Conservation (phyloP, 768 basidiomycete genomes). For the Suillus plorans region DNA sequence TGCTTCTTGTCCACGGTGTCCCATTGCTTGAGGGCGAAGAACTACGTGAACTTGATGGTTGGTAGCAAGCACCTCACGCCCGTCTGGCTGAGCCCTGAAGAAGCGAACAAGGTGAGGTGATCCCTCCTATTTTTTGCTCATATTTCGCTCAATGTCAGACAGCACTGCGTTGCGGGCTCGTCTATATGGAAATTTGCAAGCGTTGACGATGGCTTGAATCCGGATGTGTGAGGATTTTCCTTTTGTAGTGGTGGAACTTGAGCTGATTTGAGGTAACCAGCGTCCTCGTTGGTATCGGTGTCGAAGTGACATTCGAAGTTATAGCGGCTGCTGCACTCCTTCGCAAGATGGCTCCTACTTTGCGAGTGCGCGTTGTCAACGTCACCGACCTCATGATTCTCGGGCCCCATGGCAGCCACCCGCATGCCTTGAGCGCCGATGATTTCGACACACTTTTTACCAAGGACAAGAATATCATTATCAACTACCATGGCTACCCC, state of each 20-base stretch:
- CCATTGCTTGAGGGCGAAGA: constrained; percentile 81
- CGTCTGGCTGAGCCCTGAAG: constrained; percentile 75
- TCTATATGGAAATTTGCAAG: constrained; percentile 86
- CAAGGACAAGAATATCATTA: constrained; percentile 60
- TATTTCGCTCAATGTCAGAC: constrained; percentile 11
- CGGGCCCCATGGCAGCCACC: constrained; percentile 64
- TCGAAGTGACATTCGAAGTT: constrained; percentile 87
- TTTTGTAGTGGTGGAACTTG: not conserved
- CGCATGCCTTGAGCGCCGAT: constrained; percentile 63
- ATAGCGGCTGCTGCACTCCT: constrained; percentile 83
- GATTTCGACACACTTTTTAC: constrained; percentile 77
- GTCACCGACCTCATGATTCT: constrained; percentile 90
- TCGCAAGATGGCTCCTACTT: constrained; percentile 61
- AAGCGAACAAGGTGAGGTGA: constrained; percentile 58
- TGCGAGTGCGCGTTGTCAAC: constrained; percentile 86
- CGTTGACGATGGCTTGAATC: constrained; percentile 65
- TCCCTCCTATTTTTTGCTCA: not conserved
- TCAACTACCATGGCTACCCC: constrained; percentile 86
- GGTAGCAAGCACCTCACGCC: constrained; percentile 84
- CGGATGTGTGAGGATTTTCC: constrained; percentile 57
- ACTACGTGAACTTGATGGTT: constrained; percentile 87
- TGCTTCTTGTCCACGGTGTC: constrained; percentile 80
- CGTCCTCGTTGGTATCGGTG: constrained; percentile 84
- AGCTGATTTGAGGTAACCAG: constrained; percentile 28
- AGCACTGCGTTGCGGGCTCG: constrained; percentile 86